phyloP scores from a whole-genome alignment of 306 rosid species.

The Medicago ruthenica region DNA sequence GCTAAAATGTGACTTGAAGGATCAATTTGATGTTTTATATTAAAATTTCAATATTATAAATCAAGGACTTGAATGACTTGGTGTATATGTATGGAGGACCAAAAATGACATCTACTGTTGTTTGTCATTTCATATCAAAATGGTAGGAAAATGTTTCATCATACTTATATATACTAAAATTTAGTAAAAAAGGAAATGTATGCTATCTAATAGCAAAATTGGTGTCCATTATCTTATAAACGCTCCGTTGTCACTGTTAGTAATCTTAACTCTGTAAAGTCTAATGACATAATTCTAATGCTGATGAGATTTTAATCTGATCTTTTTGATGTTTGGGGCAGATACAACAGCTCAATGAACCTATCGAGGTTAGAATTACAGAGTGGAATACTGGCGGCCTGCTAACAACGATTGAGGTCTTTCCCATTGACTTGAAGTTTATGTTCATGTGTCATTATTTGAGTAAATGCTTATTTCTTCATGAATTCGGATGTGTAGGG shows the following conservation, averaged over 20 bases:
- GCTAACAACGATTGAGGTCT: slow-evolving; percentile 90
- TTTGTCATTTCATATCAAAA: slow-evolving; percentile 11
- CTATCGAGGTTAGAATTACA: slow-evolving; percentile 77
- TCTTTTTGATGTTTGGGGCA: slow-evolving; percentile 52
- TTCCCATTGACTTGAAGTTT: slow-evolving; percentile 36
- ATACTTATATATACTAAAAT: slow-evolving; percentile 28
- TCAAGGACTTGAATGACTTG: neutral
- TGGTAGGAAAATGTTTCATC: slow-evolving; percentile 4
- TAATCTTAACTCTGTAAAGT: slow-evolving; percentile 9
- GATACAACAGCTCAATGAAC: slow-evolving; percentile 85
- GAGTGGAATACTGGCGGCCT: slow-evolving; percentile 98
- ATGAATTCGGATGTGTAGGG: slow-evolving; percentile 64
- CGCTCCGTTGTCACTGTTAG: slow-evolving; percentile 19
- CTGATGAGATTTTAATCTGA: slow-evolving; percentile 32
- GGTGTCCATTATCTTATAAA: slow-evolving; percentile 25
- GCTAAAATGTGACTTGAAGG: slow-evolving; percentile 10
- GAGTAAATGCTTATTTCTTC: slow-evolving; percentile 29
- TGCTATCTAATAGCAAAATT: neutral
- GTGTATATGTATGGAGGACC: slow-evolving; percentile 5
- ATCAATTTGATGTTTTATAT: neutral
- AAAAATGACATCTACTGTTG: slow-evolving; percentile 5
- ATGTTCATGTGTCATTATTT: slow-evolving; percentile 25
- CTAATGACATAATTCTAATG: slow-evolving; percentile 23
- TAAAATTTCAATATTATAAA: neutral
- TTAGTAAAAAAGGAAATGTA: slow-evolving; percentile 1